phyloP scores from a whole-genome alignment of 257 asterid genomes.

The Solanum bulbocastanum region DNA sequence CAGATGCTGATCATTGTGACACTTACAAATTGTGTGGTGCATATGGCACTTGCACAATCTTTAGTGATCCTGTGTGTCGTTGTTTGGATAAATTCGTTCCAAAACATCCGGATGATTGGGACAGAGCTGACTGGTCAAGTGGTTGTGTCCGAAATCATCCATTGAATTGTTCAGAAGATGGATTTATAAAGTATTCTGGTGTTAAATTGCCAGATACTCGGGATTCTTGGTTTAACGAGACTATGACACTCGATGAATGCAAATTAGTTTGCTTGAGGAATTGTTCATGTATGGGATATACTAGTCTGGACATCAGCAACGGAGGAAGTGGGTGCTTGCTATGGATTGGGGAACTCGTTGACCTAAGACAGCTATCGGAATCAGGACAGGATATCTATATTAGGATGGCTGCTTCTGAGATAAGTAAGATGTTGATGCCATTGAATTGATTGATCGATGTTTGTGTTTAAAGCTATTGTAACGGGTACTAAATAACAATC shows the following conservation, averaged over 20 bases:
- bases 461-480: neutral
- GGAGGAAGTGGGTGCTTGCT: conserved; percentile 15
- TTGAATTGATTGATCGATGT: neutral
- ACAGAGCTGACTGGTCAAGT: conserved; percentile 9
- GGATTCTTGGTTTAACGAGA: conserved; percentile 7
- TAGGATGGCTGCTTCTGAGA: conserved; percentile 19
- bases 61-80: conserved; percentile 14
- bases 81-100: conserved; percentile 18
- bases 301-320: conserved; percentile 9
- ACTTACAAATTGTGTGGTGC: conserved; percentile 15
- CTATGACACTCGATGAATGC: conserved; percentile 16
- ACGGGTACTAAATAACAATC: neutral
- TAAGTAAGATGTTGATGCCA: neutral
- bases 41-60: conserved; percentile 10
- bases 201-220: conserved; percentile 20
- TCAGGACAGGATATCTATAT: conserved; percentile 20
- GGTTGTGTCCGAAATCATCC: conserved; percentile 16
- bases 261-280: conserved; percentile 15
- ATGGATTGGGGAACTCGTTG: conserved; percentile 25
- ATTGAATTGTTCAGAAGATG: conserved; percentile 12
- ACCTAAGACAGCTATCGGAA: conserved; percentile 7
- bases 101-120: conserved; percentile 10
- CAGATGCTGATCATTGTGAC: conserved; percentile 7
- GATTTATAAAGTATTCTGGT: conserved; percentile 9
- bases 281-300: conserved; percentile 26